Conservation (phyloP, 176 grass and related monocot species). For the Ensete glaucum region DNA sequence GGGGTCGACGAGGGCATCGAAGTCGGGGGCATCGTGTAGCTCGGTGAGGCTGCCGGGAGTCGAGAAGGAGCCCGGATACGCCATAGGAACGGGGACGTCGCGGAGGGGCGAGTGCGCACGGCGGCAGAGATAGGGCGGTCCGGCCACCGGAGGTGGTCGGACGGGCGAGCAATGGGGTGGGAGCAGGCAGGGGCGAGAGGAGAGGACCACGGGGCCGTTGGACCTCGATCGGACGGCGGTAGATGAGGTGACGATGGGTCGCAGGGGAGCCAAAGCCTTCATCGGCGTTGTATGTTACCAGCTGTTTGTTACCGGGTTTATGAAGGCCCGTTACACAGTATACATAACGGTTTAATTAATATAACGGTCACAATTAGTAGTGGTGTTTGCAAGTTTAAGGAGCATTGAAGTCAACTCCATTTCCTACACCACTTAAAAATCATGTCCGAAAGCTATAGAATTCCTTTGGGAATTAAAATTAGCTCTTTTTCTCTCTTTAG, state of each 20-base stretch:
- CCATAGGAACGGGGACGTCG: conserved; percentile 9
- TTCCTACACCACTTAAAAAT: no score
- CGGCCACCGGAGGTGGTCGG: not conserved
- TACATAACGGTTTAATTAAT: no score
- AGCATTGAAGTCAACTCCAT: no score
- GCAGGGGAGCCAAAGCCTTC: not conserved
- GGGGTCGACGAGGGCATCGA: conserved; percentile 31
- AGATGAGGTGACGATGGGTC: not conserved
- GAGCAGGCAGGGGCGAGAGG: not conserved
- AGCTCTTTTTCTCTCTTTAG: no score
- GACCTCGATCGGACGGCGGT: conserved; percentile 42
- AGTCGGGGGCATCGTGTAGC: conserved; percentile 34
- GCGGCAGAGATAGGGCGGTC: conserved; percentile 5
- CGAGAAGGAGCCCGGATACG: not conserved
- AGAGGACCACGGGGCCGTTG: not conserved
- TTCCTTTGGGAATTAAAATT: no score
- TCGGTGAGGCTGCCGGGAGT: conserved; percentile 11
- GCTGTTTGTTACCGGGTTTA: no score
- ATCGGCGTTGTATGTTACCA: not conserved
- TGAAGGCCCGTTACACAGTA: no score
- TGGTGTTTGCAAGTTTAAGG: no score
- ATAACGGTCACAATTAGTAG: no score
- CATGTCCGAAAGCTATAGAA: no score
- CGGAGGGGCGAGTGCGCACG: not conserved
- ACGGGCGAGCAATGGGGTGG: not conserved